Conservation (phyloP, 2,329 filamentous ascomycete genomes). For the Aspergillus brasiliensis region DNA sequence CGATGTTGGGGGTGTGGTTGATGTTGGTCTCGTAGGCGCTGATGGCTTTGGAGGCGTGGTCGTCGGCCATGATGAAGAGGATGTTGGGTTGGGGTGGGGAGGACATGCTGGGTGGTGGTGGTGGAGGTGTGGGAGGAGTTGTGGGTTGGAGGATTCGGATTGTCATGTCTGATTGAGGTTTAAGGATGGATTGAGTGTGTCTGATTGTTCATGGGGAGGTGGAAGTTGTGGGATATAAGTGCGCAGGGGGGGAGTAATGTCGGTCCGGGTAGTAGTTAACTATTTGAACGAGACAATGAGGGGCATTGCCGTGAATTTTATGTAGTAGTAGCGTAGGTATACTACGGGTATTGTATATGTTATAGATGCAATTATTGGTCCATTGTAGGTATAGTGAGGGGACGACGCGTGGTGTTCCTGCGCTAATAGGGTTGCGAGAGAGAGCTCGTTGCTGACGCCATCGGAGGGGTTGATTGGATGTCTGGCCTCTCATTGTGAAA, state of each 20-base stretch:
- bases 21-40: neutral
- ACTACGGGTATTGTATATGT: too few species aligned
- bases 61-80: slow-evolving; percentile 3
- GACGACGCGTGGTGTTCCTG: neutral
- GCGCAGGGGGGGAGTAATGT: too few species aligned
- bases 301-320: too few species aligned
- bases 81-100: neutral
- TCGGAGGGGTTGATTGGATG: neutral
- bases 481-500: neutral
- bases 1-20: neutral
- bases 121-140: neutral
- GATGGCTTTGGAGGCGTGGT: slow-evolving; percentile 6
- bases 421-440: slow-evolving; percentile 1
- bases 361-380: neutral
- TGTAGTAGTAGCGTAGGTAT: too few species aligned
- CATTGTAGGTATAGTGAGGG: neutral
- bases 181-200: neutral
- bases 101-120: neutral
- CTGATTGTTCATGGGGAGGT: neutral
- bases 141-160: neutral
- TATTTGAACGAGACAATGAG: too few species aligned
- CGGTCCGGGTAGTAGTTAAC: too few species aligned
- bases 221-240: too few species aligned
- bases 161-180: neutral
- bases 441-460: neutral